These are phyloP conservation scores for Crinitomyces ghanaensis DNA, from an alignment of 805 yeast genomes.

Conservation along the genomic window DNA sequence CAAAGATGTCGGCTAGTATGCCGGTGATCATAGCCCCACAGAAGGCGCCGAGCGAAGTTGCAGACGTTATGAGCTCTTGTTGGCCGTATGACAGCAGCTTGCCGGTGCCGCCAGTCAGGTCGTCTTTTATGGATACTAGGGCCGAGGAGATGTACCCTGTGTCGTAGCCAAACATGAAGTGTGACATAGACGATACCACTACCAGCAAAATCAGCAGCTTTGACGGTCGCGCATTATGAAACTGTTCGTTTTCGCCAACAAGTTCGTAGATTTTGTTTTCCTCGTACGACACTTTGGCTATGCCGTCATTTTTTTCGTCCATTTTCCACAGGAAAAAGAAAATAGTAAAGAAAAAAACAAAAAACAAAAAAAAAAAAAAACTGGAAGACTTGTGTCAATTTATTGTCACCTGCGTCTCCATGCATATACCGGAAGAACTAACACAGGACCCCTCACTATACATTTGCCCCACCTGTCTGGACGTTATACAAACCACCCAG, in stretches of 20 bases:
- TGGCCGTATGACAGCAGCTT: constrained; percentile 57
- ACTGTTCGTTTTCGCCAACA: constrained; percentile 6
- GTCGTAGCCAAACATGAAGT: constrained; percentile 68
- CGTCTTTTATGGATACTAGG: constrained; percentile 69
- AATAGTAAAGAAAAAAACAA: no score
- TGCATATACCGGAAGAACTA: no score
- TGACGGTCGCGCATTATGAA: constrained; percentile 7
- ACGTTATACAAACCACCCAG: no score
- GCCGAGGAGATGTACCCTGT: constrained; percentile 95
- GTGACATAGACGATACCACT: constrained; percentile 9
- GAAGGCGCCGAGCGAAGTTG: constrained; percentile 88
- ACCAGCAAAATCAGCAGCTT: constrained; percentile 7
- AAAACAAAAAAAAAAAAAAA: no score
- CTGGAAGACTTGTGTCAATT: no score
- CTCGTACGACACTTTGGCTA: background rate
- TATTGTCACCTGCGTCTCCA: no score
- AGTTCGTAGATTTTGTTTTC: background rate
- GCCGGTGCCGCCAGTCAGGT: constrained; percentile 38
- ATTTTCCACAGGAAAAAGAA: no score
- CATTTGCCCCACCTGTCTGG: no score
- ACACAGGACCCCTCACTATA: no score
- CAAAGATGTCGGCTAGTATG: constrained; percentile 64
- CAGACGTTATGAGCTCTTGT: constrained; percentile 83
- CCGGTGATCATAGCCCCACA: constrained; percentile 78
- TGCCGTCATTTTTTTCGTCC: constrained; percentile 2